These are phyloP conservation scores for Moniliophthora roreri DNA, from an alignment of 1,284 basidiomycete genomes.

Conservation along the genomic window DNA sequence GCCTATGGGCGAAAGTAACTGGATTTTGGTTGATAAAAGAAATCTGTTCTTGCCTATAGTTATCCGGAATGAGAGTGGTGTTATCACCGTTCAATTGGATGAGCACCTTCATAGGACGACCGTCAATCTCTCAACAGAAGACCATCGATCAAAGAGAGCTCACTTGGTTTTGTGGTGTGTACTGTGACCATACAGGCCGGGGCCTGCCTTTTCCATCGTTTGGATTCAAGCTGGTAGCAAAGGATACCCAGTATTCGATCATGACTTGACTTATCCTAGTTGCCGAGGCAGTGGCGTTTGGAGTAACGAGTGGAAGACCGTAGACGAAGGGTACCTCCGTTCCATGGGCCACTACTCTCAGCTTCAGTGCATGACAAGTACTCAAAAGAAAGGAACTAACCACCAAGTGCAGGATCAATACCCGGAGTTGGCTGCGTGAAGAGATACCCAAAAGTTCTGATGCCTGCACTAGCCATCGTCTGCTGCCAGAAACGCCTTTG, in stretches of 20 bases:
- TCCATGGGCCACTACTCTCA: background rate
- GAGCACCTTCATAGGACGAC: constrained; percentile 25
- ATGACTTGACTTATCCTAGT: constrained; percentile 35
- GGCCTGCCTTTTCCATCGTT: constrained; percentile 43
- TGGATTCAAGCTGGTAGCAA: constrained; percentile 44
- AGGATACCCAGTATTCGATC: constrained; percentile 56
- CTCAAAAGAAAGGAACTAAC: constrained; percentile 19
- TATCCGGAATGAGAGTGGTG: constrained; percentile 35
- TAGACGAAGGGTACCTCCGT: background rate
- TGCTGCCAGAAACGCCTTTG: constrained; percentile 42
- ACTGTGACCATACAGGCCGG: constrained; percentile 25
- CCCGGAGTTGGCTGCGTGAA: constrained; percentile 43
- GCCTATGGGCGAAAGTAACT: constrained; percentile 24
- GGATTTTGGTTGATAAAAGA: constrained; percentile 36
- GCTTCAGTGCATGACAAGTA: background rate
- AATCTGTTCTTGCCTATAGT: constrained; percentile 34
- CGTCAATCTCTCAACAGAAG: constrained; percentile 36
- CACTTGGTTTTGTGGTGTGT: background rate
- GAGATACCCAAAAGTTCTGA: constrained; percentile 46
- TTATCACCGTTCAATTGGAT: constrained; percentile 39
- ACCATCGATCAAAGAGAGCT: constrained; percentile 21
- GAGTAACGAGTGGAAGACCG: background rate
- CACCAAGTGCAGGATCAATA: constrained; percentile 28
- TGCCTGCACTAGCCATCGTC: constrained; percentile 33
- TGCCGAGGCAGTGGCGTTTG: constrained; percentile 21